A percentile compares a stretch with the other conserved stretches of the same genome.
Evolutionary conservation across 1,139 yeast genomes (phyloP).

Genomic region (Saccharomyces hybrid): DNA sequence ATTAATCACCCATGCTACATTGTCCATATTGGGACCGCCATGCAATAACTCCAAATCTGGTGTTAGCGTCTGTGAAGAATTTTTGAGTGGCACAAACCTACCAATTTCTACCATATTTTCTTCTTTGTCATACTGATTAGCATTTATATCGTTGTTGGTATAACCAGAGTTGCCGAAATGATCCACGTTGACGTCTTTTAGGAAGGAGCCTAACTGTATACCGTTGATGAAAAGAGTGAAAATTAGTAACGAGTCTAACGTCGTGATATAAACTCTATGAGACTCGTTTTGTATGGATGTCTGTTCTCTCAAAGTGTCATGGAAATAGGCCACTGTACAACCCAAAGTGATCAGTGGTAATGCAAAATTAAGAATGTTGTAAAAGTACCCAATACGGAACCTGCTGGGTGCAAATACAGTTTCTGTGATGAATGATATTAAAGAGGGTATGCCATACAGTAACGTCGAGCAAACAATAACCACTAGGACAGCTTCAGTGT

Average conservation of each 20-base stretch:
- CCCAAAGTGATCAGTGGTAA: slow-evolving; percentile 18
- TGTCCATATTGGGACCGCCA: neutral
- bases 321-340: slow-evolving; percentile 19
- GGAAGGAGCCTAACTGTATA: slow-evolving; percentile 12
- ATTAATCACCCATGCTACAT: neutral
- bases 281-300: neutral
- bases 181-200: neutral
- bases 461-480: slow-evolving; percentile 18
- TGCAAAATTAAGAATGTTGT: neutral
- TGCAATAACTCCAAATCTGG: slow-evolving; percentile 22
- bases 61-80: slow-evolving; percentile 30
- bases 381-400: neutral
- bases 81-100: slow-evolving; percentile 25
- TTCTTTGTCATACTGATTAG: slow-evolving; percentile 4
- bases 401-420: neutral
- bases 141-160: neutral
- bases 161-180: neutral
- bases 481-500: slow-evolving; percentile 18
- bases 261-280: slow-evolving; percentile 12
- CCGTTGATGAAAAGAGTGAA: slow-evolving; percentile 20
- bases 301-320: slow-evolving; percentile 9
- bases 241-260: slow-evolving; percentile 17
- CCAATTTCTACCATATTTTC: slow-evolving; percentile 5
- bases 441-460: slow-evolving; percentile 9
- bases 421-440: neutral